phyloP scores from a whole-genome alignment of 495 filamentous ascomycete species.

The Aspergillus egyptiacus region DNA sequence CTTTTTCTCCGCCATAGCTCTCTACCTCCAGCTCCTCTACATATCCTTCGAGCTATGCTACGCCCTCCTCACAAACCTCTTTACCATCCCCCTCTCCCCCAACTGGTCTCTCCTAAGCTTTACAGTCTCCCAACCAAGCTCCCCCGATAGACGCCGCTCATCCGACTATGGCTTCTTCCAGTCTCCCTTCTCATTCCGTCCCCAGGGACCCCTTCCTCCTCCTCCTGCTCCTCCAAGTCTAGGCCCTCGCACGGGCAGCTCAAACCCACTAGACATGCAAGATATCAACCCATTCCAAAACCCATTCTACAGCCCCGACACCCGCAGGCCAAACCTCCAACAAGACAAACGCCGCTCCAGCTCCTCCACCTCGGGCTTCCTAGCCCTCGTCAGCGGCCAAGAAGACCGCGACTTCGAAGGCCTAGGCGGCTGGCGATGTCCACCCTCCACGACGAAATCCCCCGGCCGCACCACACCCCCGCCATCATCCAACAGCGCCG shows the following conservation, averaged over 20 bases:
- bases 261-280: neutral
- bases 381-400: constrained; percentile 32
- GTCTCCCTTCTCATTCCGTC: constrained; percentile 2
- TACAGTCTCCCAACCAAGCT: constrained; percentile 26
- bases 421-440: constrained; percentile 69
- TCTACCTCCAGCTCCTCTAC: constrained; percentile 58
- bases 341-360: constrained; percentile 15
- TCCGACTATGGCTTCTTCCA: constrained; percentile 20
- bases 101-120: constrained; percentile 30
- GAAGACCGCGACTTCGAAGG: constrained; percentile 73
- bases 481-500: constrained; percentile 17
- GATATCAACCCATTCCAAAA: neutral
- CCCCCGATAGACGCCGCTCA: constrained; percentile 27
- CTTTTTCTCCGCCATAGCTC: constrained; percentile 55
- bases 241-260: constrained; percentile 2
- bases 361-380: constrained; percentile 16
- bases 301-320: neutral
- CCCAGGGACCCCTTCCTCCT: constrained; percentile 15
- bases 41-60: constrained; percentile 65
- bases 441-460: constrained; percentile 14
- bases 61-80: constrained; percentile 52
- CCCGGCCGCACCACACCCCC: constrained; percentile 35
- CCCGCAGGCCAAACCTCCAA: constrained; percentile 11
- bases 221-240: constrained; percentile 15
- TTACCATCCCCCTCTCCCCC: constrained; percentile 37